Base-by-base conservation (phyloP, 2,329 filamentous ascomycete genomes). In the Lasiodiplodia sp. region DNA sequence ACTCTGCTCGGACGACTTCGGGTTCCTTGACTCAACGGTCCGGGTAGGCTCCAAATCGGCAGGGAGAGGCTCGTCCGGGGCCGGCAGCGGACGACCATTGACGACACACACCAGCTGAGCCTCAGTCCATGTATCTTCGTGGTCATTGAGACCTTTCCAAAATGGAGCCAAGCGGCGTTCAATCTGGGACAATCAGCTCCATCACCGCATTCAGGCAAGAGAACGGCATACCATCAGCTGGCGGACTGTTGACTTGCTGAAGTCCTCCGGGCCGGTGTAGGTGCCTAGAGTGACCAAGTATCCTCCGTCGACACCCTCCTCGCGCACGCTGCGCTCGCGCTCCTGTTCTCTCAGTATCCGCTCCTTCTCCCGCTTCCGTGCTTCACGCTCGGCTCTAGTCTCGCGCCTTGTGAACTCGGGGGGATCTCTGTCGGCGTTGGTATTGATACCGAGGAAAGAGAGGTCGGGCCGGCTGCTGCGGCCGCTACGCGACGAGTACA, bases 251-350 rank as follows among this genome's bases (percentile, higher is more conserved):
- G 87, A 83, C 80, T 98, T 98, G 84, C 89, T 97, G 78, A 95
- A 99, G 80, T 99, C 96, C 80, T 99, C 96, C 0, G 89, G 84
- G 0, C 95, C 94, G 25, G 93, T 95, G 77, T 99, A 99, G 62
- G 94, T 92, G 44, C 96, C 96, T 77, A 97, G 88, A 0, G 96
- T 99, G 38, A 99, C 96, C 58, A 99, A 83, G 81, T 91, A 99
- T 25, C 96, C 96, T 23, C 96, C 96, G 79, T 99, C 96, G 3
- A 98, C 92, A 78, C 94, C 89, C 78, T 99, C 96, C 74, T 97
- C 94, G 71, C 86, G 90, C 83, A 98, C 89, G 76, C 96, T 99
- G 72, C 92, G 87, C 79, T 97, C 94, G 58, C 96, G 88, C 79
- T 99, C 96, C 78, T 93, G 93, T 53, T 91, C 81, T 69, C 96